Base-by-base conservation (phyloP, 2,329 filamentous ascomycete genomes). In the Diaporthe vaccinii region DNA sequence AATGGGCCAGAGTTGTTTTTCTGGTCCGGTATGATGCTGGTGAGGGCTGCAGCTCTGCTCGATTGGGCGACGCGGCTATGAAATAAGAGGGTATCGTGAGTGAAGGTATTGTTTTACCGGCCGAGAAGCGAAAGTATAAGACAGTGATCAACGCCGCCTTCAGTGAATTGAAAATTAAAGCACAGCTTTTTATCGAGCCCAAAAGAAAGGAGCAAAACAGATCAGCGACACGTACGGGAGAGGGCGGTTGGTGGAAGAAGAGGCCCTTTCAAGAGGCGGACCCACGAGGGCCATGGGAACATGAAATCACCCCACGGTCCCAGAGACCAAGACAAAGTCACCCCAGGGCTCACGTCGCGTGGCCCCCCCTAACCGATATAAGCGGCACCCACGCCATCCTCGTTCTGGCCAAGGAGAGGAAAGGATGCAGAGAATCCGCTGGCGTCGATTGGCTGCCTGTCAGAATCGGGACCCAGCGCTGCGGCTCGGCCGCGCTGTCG, bases 61-160 rank as follows among this genome's bases (percentile, higher is more conserved):
- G 31, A 20, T 20, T 46, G 55, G 28, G 25, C 22, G 53, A 41
- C 25, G 22, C 36, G 12, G 53, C 9, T 25, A 22, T 59, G 15
- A 31, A 34, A 2, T 4, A 20, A 49, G 57, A 20, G 58, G 25
- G n/a, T 72, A 73, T 65, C 49, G 68, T 20, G 20, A 53, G 28
- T 51, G 39, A 62, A 49, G 49, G 34, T 46, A 5, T 28, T 71
- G 10, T n/a, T 58, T 58, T 9, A 3, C 14, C 12, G n/a, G 22
- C 36, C 34, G 12, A 57, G 10, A 49, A 65, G 65, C 41, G 34
- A 55, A 53, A 12, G 31, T 57, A 46, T 46, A 58, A 61, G 72
- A 55, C 67, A 75, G 68, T 76, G 73, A 62, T 76, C 75, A 75
- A 76, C 75, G 36, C 73, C 53, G 61, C 67, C 75, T 49, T 65